These are phyloP conservation scores for Rhizophora apiculata DNA, from an alignment of 345 rosid genomes.

Conservation along the genomic window DNA sequence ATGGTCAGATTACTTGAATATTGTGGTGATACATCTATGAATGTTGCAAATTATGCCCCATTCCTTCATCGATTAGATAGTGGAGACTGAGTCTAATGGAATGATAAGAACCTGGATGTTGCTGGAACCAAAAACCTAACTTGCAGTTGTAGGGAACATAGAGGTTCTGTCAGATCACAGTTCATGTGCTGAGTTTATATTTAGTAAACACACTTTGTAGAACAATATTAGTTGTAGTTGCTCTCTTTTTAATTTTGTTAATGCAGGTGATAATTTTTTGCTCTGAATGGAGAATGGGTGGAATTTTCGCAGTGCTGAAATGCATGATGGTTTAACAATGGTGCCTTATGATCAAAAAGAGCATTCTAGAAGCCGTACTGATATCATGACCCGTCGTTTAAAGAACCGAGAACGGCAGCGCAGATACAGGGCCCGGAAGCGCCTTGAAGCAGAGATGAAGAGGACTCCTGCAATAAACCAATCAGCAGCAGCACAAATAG, in stretches of 20 bases:
- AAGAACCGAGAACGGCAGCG: slow-evolving; percentile 84
- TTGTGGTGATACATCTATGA: neutral
- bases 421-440: slow-evolving; percentile 66
- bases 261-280: neutral
- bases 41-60: neutral
- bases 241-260: neutral
- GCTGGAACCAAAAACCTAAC: slow-evolving; percentile 3
- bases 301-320: slow-evolving; percentile 32
- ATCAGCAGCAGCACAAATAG: slow-evolving; percentile 19
- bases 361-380: slow-evolving; percentile 25
- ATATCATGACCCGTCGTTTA: slow-evolving; percentile 49
- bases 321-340: slow-evolving; percentile 18
- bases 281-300: slow-evolving; percentile 34
- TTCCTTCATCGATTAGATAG: slow-evolving; percentile 1
- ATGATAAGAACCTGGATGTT: slow-evolving; percentile 7
- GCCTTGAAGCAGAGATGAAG: slow-evolving; percentile 49
- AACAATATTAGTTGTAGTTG: slow-evolving; percentile 1
- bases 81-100: slow-evolving; percentile 6
- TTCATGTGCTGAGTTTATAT: neutral
- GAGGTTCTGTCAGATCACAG: neutral
- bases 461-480: slow-evolving; percentile 20
- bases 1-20: neutral
- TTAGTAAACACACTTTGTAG: neutral
- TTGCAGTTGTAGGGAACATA: slow-evolving; percentile 5
- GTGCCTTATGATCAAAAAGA: slow-evolving; percentile 27